These are phyloP conservation scores for Trichosanthes truncata DNA, from an alignment of 306 rosid genomes.

Conservation along the genomic window DNA sequence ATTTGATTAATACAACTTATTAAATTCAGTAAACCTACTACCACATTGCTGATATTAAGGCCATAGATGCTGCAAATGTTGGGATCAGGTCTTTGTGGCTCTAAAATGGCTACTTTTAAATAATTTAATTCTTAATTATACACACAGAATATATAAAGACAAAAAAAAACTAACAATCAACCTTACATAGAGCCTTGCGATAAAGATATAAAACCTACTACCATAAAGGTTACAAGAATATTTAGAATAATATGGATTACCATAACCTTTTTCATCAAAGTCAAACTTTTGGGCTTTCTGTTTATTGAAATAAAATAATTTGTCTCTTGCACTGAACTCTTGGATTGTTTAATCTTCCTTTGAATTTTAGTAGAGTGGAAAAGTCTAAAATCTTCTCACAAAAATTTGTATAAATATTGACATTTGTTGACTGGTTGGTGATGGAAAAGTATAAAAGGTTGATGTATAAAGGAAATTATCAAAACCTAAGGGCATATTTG, in stretches of 20 bases:
- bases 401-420: not conserved
- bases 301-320: not conserved
- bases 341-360: not conserved
- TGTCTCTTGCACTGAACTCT: not conserved
- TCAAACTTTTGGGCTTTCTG: not conserved
- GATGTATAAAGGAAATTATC: not conserved
- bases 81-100: not conserved
- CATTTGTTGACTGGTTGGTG: not conserved
- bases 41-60: not conserved
- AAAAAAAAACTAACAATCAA: not conserved
- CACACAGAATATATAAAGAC: not conserved
- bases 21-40: conserved; percentile 1
- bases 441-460: not conserved
- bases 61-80: not conserved
- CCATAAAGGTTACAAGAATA: not conserved
- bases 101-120: conserved; percentile 1
- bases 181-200: not conserved
- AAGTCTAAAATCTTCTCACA: not conserved
- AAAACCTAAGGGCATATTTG: too few relatives aligned
- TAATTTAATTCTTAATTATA: not conserved
- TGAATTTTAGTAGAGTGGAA: not conserved
- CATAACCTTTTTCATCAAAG: not conserved
- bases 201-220: not conserved
- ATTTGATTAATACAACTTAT: not conserved
- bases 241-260: not conserved